phyloP scores from a whole-genome alignment of 1,284 basidiomycete species.

The Ustilago trichophora region DNA sequence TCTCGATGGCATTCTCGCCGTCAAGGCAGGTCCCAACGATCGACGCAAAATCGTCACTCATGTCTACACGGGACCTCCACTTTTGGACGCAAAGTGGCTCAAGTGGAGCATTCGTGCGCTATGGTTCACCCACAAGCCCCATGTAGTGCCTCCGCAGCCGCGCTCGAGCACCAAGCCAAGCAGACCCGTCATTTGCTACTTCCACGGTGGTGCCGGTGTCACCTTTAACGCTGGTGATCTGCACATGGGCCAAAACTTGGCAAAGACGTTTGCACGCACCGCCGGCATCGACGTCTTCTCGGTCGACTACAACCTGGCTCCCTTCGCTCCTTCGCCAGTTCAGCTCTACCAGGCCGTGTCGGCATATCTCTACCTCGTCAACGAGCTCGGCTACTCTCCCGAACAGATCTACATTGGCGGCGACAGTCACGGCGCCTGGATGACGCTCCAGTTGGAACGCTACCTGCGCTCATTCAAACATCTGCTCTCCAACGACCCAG shows the following conservation, averaged over 20 bases:
- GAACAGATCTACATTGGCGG: constrained; percentile 63
- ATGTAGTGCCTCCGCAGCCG: constrained; percentile 35
- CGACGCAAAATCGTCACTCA: constrained; percentile 32
- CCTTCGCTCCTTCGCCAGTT: constrained; percentile 54
- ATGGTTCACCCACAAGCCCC: constrained; percentile 61
- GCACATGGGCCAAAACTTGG: constrained; percentile 59
- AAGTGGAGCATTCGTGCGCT: constrained; percentile 54
- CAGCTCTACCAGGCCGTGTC: constrained; percentile 57
- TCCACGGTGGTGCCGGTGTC: constrained; percentile 64
- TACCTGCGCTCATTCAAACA: constrained; percentile 57
- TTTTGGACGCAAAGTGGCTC: constrained; percentile 61
- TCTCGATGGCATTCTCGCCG: constrained; percentile 55
- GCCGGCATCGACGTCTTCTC: constrained; percentile 59
- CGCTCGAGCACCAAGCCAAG: constrained; percentile 26
- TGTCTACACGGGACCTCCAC: constrained; percentile 54
- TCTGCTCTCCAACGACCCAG: constrained; percentile 25
- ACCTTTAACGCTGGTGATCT: constrained; percentile 61
- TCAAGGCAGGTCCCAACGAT: constrained; percentile 47
- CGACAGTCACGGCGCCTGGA: constrained; percentile 58
- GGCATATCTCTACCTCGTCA: constrained; percentile 56
- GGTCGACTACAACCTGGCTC: constrained; percentile 64
- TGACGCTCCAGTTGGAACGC: constrained; percentile 57
- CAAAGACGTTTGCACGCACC: constrained; percentile 47
- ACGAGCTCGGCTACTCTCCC: constrained; percentile 55
- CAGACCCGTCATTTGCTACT: constrained; percentile 58